Percentiles rank a stretch among this genome's conserved stretches.
Evolutionary conservation across 768 basidiomycete species (phyloP).

Genomic region (Termitomyces sp.): DNA sequence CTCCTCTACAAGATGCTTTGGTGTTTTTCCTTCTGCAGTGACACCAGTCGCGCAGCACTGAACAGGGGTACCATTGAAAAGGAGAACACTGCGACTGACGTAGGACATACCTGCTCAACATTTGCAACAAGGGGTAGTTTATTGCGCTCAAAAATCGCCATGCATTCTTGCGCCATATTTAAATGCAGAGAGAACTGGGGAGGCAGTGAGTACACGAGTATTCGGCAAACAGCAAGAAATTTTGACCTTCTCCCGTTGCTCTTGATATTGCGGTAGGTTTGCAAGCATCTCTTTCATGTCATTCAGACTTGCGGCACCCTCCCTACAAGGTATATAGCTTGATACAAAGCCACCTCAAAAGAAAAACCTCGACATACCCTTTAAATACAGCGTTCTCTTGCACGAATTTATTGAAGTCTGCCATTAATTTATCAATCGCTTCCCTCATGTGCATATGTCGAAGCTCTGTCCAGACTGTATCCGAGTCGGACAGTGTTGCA

Average conservation of each 20-base stretch:
- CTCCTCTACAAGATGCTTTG: conserved; percentile 92
- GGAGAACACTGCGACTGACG: conserved; percentile 16
- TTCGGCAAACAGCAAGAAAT: neutral
- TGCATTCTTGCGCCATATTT: conserved; percentile 97
- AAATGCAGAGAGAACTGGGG: conserved; percentile 96
- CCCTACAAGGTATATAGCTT: conserved; percentile 34
- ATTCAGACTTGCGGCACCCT: conserved; percentile 83
- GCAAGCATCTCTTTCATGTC: conserved; percentile 99
- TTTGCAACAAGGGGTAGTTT: conserved; percentile 79
- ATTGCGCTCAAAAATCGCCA: conserved; percentile 87
- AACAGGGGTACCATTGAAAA: neutral
- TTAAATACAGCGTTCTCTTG: conserved; percentile 94
- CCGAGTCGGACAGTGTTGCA: conserved; percentile 80
- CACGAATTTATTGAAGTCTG: conserved; percentile 92
- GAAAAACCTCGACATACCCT: conserved; percentile 48
- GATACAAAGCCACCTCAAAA: neutral
- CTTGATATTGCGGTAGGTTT: conserved; percentile 89
- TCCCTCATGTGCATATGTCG: conserved; percentile 99
- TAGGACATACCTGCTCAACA: conserved; percentile 74
- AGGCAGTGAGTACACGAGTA: neutral
- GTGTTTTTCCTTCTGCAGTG: conserved; percentile 90
- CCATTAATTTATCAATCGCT: conserved; percentile 95
- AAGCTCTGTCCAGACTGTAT: conserved; percentile 88
- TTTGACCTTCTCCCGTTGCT: conserved; percentile 86
- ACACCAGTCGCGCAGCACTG: conserved; percentile 93